These are phyloP conservation scores for Rhizophlyctis rosea DNA, from an alignment of 192 early-diverging fungal species.

Conservation along the genomic window DNA sequence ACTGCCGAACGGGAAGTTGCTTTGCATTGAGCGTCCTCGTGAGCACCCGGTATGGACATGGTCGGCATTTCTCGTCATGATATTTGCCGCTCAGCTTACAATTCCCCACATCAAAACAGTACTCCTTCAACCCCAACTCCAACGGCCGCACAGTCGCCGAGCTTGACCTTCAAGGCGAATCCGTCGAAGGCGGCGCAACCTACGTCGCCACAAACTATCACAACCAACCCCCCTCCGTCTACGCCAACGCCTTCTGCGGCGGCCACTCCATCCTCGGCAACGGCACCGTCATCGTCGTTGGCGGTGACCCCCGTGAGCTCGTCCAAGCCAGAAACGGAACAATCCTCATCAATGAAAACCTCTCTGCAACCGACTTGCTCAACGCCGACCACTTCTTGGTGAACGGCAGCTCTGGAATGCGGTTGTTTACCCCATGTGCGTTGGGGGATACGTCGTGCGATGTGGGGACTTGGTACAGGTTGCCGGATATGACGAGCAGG, in stretches of 20 bases:
- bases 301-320: slow-evolving; percentile 31
- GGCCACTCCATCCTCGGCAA: slow-evolving; percentile 37
- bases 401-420: slow-evolving; percentile 16
- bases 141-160: background rate
- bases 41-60: slow-evolving; percentile 6
- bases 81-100: slow-evolving; percentile 3
- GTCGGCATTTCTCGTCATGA: too few species aligned
- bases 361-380: background rate
- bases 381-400: slow-evolving; percentile 12
- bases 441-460: background rate
- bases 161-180: background rate
- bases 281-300: slow-evolving; percentile 37
- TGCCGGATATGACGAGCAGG: slow-evolving; percentile 14
- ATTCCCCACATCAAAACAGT: background rate
- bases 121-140: background rate
- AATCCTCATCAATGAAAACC: slow-evolving; percentile 3
- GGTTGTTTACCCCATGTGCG: slow-evolving; percentile 13
- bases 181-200: background rate
- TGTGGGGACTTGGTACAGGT: slow-evolving; percentile 18
- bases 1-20: slow-evolving; percentile 21
- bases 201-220: background rate
- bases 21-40: slow-evolving; percentile 33
- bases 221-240: background rate
- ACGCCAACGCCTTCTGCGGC: slow-evolving; percentile 34
- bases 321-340: background rate